Percentiles rank a stretch among this genome's conserved stretches.
phyloP scores from a whole-genome alignment of 1,284 basidiomycete genomes.

The Rhodotorula sp. region DNA sequence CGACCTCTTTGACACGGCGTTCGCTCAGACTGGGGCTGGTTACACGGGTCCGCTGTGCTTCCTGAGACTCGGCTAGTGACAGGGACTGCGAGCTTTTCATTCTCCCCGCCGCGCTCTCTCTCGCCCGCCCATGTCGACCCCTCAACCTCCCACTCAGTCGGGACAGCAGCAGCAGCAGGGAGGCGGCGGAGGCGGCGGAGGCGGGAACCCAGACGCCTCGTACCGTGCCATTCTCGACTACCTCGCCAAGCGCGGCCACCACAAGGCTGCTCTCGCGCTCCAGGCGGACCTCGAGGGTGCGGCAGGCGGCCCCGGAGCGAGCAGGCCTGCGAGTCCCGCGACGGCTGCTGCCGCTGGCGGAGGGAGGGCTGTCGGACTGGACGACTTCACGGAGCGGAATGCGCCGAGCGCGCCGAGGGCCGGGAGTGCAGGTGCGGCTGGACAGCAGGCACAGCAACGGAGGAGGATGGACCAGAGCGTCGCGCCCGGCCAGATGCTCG shows the following conservation, averaged over 20 bases:
- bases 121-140: conserved; percentile 9
- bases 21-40: too few relatives aligned
- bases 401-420: conserved; percentile 26
- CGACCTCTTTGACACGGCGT: neutral
- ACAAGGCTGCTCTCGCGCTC: conserved; percentile 70
- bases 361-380: conserved; percentile 59
- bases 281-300: conserved; percentile 60
- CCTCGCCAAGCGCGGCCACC: conserved; percentile 74
- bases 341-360: conserved; percentile 51
- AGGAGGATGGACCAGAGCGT: conserved; percentile 31
- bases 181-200: too few relatives aligned
- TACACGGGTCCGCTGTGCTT: neutral
- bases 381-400: conserved; percentile 43
- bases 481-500: conserved; percentile 34
- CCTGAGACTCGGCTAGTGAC: neutral
- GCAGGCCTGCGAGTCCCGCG: conserved; percentile 34
- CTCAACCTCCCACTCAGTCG: neutral
- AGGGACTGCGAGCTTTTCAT: neutral
- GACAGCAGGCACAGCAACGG: neutral
- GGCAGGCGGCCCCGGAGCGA: conserved; percentile 34
- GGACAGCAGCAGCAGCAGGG: neutral
- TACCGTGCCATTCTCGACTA: conserved; percentile 65
- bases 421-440: neutral
- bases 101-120: neutral
- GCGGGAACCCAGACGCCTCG: conserved; percentile 21